Evolutionary conservation across 495 filamentous ascomycete species (phyloP).

Genomic region (Penicillium bialowiezense): DNA sequence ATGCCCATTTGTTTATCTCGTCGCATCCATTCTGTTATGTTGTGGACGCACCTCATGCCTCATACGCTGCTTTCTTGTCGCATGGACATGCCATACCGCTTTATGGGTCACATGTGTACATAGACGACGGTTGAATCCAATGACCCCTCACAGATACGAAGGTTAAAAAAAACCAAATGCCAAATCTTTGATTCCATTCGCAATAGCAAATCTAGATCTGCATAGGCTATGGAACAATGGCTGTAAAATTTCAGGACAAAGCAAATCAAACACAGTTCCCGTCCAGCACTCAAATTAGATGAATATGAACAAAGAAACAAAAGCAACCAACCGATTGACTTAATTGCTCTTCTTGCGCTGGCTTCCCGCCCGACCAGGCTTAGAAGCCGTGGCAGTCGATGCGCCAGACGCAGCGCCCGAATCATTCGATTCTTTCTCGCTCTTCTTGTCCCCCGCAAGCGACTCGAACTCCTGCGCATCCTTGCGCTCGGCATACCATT

Average conservation of each 20-base stretch:
- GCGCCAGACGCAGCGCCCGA: slow-evolving; percentile 10
- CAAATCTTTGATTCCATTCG: not conserved
- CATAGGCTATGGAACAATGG: not conserved
- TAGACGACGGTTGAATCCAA: slow-evolving; percentile 5
- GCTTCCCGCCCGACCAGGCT: slow-evolving; percentile 20
- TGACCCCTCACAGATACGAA: not conserved
- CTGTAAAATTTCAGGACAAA: not conserved
- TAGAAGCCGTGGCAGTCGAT: slow-evolving; percentile 5
- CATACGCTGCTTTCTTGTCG: slow-evolving; percentile 4
- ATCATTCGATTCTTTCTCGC: slow-evolving; percentile 32
- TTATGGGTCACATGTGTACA: slow-evolving; percentile 20
- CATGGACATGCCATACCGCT: slow-evolving; percentile 12
- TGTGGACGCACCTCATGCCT: slow-evolving; percentile 15
- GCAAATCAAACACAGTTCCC: not conserved
- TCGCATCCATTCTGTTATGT: not conserved
- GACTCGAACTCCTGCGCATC: slow-evolving; percentile 74
- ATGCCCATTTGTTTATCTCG: not conserved
- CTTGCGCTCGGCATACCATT: slow-evolving; percentile 98
- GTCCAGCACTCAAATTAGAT: not conserved
- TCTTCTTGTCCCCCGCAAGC: slow-evolving; percentile 50
- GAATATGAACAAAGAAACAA: not conserved
- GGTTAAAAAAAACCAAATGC: not conserved
- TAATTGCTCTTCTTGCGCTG: slow-evolving; percentile 27
- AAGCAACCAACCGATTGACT: not conserved
- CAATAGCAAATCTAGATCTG: not conserved